Percentiles rank a stretch among this genome's conserved stretches.
Evolutionary conservation across 2,329 filamentous ascomycete genomes (phyloP).

Genomic region (Calcarisporium arbuscula): DNA sequence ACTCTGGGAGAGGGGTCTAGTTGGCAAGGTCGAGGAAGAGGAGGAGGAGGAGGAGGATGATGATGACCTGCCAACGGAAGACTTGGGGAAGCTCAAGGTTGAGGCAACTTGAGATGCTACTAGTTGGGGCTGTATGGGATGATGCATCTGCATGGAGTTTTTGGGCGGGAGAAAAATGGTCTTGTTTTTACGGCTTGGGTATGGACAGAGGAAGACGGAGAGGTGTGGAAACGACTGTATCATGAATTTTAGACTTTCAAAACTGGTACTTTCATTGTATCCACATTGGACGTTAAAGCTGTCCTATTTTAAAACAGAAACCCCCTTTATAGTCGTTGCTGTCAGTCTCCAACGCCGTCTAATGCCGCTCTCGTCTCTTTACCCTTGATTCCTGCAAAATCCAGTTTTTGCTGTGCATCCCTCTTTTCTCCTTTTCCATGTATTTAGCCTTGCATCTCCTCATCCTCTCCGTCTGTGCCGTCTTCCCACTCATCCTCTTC

Average conservation of each 20-base stretch:
- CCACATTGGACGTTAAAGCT: conserved; percentile 11
- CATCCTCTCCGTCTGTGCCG: conserved; percentile 49
- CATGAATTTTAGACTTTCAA: no score
- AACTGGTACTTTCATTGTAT: neutral
- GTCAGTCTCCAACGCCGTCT: conserved; percentile 18
- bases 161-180: no score
- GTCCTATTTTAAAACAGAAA: conserved; percentile 3
- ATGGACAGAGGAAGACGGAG: no score
- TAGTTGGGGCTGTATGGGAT: no score
- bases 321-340: conserved; percentile 3
- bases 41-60: conserved; percentile 64
- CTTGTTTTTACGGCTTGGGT: no score
- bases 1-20: conserved; percentile 71
- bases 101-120: conserved; percentile 33
- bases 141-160: no score
- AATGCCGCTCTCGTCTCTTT: conserved; percentile 10
- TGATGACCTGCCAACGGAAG: conserved; percentile 50
- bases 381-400: no score
- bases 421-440: conserved; percentile 16
- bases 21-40: conserved; percentile 58
- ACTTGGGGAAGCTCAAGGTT: conserved; percentile 67
- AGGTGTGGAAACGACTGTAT: no score
- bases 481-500: conserved; percentile 46
- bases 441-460: conserved; percentile 46
- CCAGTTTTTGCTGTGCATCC: neutral